Base-by-base conservation (phyloP, 2,329 filamentous ascomycete genomes). In the Atkinsonella texensis region DNA sequence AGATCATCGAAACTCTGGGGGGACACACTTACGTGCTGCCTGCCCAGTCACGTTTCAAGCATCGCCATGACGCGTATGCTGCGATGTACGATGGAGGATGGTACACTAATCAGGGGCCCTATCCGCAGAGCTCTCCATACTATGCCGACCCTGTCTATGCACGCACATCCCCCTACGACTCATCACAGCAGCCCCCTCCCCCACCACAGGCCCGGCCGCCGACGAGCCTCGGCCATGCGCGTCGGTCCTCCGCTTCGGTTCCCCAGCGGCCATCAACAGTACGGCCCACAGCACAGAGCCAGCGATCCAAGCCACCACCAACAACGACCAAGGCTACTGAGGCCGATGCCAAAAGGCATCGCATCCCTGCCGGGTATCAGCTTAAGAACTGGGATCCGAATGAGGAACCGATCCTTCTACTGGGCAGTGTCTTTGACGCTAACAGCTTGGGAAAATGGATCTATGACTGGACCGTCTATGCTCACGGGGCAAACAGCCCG, bases 381-480 rank as follows among this genome's bases (percentile, higher is more conserved):
- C 82, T 91, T 65, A 97, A 97, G 77, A 95, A 97, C 74, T 97
- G 93, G 93, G 93, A 98, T 66, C 91, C 91, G 0, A 83, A 81
- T 31, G 91, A 97, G 73, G 83, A 89, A 59, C 93, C 93, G 49
- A 96, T 98, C 65, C 84, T 96, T 65, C 80, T 98, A 28, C 78
- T 97, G 20, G 93, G 93, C 48, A 95, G 88, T 64, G 93, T 97
- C 52, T 97, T 97, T 64, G 93, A 97, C 65, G 88, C 91, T 63
- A 96, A 97, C 77, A 95, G 89, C 28, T 78, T 98, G 32, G 93
- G 93, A 63, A 96, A 96, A 72, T 98, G 93, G 93, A 94, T 98
- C 64, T 98, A 95, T 70, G 93, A 97, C 76, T 98, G 93, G 93
- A 96, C 93, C 17, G 88, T 96, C 57, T 95, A 88, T 73, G 84